Percentiles rank a stretch among this genome's conserved stretches.
Conservation (phyloP, 768 basidiomycete species). For the Rhodosporidiobolus odoratus region DNA sequence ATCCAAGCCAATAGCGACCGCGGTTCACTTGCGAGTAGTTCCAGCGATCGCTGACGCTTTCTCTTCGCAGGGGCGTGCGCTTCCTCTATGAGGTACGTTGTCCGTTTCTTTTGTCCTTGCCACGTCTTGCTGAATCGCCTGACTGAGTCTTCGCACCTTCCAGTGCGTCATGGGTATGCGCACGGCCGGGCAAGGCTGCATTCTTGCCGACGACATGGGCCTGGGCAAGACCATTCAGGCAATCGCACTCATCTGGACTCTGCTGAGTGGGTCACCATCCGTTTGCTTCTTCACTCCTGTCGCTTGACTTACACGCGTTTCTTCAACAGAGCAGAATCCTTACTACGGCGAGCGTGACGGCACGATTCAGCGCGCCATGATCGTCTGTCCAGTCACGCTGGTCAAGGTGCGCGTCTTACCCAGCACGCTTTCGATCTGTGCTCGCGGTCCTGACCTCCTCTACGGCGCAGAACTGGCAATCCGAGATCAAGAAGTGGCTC, state of each 20-base stretch:
- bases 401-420: slow-evolving; percentile 57
- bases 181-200: slow-evolving; percentile 83
- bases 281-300: background rate
- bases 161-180: slow-evolving; percentile 79
- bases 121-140: too few relatives aligned
- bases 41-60: background rate
- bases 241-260: slow-evolving; percentile 84
- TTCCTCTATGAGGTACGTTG: slow-evolving; percentile 75
- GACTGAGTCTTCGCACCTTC: background rate
- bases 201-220: slow-evolving; percentile 97
- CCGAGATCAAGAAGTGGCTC: slow-evolving; percentile 92
- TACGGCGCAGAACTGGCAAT: slow-evolving; percentile 74
- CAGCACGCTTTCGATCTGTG: background rate
- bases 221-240: slow-evolving; percentile 81
- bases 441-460: background rate
- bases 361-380: slow-evolving; percentile 68
- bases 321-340: slow-evolving; percentile 67
- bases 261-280: slow-evolving; percentile 66
- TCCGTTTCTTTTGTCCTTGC: background rate
- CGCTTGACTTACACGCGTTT: background rate
- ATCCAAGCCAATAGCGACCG: too few relatives aligned
- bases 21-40: background rate
- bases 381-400: slow-evolving; percentile 90
- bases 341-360: slow-evolving; percentile 58
- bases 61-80: slow-evolving; percentile 55